A percentile compares a stretch with the other conserved stretches of the same genome.
These are phyloP conservation scores for Coemansia erecta DNA, from an alignment of 192 early-diverging fungal genomes.

Conservation along the genomic window DNA sequence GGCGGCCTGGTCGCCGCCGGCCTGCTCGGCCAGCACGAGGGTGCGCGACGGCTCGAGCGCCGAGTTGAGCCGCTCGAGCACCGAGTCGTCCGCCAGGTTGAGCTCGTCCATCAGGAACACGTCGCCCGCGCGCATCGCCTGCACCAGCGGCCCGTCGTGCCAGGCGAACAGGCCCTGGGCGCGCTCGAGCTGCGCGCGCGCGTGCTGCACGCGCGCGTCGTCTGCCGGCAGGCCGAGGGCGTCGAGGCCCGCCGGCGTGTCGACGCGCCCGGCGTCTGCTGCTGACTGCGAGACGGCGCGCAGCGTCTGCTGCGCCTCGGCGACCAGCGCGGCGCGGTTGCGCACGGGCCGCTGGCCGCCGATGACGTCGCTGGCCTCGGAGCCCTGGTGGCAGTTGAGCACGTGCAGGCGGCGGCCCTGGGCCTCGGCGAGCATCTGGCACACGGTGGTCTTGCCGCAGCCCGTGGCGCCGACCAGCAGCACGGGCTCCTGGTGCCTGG, in stretches of 20 bases:
- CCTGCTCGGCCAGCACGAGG: constrained; percentile 89
- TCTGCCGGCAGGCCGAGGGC: constrained; percentile 20
- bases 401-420: constrained; percentile 67
- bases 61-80: constrained; percentile 92
- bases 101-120: constrained; percentile 97
- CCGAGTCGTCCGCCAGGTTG: constrained; percentile 96
- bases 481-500: constrained; percentile 84
- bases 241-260: constrained; percentile 19
- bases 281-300: too few species aligned
- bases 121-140: constrained; percentile 82
- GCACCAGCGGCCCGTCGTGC: constrained; percentile 93
- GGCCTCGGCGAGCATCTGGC: constrained; percentile 83
- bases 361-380: constrained; percentile 91
- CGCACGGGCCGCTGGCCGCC: constrained; percentile 92
- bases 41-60: constrained; percentile 85
- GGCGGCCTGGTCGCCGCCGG: constrained; percentile 46
- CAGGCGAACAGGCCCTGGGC: constrained; percentile 83
- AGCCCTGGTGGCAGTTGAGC: constrained; percentile 96
- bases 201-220: constrained; percentile 16
- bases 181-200: constrained; percentile 23
- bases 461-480: constrained; percentile 97
- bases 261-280: constrained; percentile 46
- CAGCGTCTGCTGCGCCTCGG: constrained; percentile 54
- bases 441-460: constrained; percentile 97
- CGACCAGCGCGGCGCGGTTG: constrained; percentile 60